These are phyloP conservation scores for Calonectria crousiana DNA, from an alignment of 2,329 filamentous ascomycete species.

Conservation along the genomic window DNA sequence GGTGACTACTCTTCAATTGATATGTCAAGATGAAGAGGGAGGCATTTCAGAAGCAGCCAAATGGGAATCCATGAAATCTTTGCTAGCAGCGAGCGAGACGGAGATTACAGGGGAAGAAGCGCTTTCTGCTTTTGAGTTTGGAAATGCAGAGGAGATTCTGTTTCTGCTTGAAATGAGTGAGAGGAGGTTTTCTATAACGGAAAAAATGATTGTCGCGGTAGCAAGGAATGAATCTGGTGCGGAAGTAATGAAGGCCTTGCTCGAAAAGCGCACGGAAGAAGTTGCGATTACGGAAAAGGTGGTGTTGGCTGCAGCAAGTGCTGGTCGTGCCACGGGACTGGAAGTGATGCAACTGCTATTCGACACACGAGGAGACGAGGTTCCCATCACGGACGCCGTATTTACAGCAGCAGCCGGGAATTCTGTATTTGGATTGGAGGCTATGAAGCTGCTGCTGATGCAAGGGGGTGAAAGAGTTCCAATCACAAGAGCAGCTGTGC, in stretches of 20 bases:
- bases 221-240: neutral
- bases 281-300: neutral
- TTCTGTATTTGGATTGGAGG: neutral
- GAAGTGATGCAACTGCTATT: neutral
- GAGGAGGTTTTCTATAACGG: neutral
- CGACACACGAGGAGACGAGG: neutral
- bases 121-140: neutral
- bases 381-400: neutral
- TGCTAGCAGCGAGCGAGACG: neutral
- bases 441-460: neutral
- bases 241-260: neutral
- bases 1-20: neutral
- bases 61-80: neutral
- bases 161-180: neutral
- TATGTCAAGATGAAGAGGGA: neutral
- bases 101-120: neutral
- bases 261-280: neutral
- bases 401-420: neutral
- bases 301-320: neutral
- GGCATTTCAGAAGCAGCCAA: neutral
- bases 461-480: neutral
- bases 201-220: neutral
- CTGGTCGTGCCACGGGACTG: neutral
- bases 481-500: neutral
- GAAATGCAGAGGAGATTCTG: neutral